Evolutionary conservation across 148 eudicot genomes (phyloP).

Genomic region (Silene uniflora): DNA sequence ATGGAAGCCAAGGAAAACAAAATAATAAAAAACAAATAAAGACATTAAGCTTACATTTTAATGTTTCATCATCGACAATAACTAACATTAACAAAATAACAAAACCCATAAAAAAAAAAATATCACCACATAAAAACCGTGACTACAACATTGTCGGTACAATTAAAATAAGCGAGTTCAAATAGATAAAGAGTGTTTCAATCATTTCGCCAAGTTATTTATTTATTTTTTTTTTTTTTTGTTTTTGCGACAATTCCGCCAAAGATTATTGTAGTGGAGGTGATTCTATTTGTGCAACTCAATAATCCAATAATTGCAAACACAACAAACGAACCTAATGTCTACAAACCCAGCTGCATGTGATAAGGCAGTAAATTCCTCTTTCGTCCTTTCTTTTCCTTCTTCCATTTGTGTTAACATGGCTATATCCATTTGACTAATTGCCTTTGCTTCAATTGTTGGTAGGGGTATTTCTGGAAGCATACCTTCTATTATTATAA

Average conservation of each 20-base stretch:
- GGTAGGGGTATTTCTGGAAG: not conserved
- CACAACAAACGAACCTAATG: not conserved
- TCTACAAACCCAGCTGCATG: not conserved
- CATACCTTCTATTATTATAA: not conserved
- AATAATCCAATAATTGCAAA: not conserved
- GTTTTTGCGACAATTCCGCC: no score
- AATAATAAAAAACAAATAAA: no score
- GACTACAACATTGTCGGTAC: no score
- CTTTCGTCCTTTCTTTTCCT: not conserved
- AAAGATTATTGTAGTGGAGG: not conserved
- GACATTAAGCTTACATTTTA: no score
- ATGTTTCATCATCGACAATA: no score
- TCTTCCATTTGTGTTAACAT: conserved; percentile 2
- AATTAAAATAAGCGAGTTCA: no score
- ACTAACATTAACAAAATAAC: no score
- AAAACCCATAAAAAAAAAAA: no score
- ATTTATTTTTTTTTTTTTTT: no score
- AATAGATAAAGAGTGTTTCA: no score
- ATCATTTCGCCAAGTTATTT: not conserved
- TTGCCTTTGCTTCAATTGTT: not conserved
- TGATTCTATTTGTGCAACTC: not conserved
- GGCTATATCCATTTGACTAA: not conserved
- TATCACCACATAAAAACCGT: no score
- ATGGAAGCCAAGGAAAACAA: no score
- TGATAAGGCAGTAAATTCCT: not conserved